These are phyloP conservation scores for Candida sanyaensis DNA, from an alignment of 1,139 yeast species.

Conservation along the genomic window DNA sequence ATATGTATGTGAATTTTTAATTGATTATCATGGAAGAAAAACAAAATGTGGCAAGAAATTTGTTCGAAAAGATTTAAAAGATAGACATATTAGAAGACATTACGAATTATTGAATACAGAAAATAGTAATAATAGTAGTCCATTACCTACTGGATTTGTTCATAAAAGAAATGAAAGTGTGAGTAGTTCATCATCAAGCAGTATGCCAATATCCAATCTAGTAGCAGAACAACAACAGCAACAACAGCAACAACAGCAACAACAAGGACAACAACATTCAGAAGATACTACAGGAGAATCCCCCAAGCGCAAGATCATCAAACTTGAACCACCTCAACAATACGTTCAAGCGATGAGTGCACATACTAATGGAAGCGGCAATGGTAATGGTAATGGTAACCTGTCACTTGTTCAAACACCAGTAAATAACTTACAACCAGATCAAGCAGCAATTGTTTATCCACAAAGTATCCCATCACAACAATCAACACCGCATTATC, in stretches of 20 bases:
- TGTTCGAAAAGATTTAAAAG: slow-evolving; percentile 41
- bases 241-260: no score
- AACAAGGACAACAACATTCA: slow-evolving; percentile 3
- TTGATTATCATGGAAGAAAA: slow-evolving; percentile 26
- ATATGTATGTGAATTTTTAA: slow-evolving; percentile 32
- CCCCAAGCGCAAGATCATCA: not conserved
- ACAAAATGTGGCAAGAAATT: slow-evolving; percentile 39
- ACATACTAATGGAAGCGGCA: not conserved
- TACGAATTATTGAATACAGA: slow-evolving; percentile 14
- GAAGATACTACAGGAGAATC: not conserved
- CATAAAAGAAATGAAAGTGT: not conserved
- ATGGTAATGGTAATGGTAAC: not conserved
- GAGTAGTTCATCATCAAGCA: not conserved
- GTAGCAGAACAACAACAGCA: not conserved
- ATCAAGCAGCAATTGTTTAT: not conserved
- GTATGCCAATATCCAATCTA: slow-evolving; percentile 3
- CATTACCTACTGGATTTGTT: not conserved
- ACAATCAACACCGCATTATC: slow-evolving; percentile 8
- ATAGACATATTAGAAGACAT: slow-evolving; percentile 41
- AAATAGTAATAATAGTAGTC: not conserved
- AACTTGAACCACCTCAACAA: not conserved
- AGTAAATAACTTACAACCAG: not conserved
- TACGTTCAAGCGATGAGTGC: not conserved
- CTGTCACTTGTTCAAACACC: not conserved
- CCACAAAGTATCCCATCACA: slow-evolving; percentile 1